These are phyloP conservation scores for Adiantum capillusveneris DNA, from an alignment of 75 land plant species.

Conservation along the genomic window DNA sequence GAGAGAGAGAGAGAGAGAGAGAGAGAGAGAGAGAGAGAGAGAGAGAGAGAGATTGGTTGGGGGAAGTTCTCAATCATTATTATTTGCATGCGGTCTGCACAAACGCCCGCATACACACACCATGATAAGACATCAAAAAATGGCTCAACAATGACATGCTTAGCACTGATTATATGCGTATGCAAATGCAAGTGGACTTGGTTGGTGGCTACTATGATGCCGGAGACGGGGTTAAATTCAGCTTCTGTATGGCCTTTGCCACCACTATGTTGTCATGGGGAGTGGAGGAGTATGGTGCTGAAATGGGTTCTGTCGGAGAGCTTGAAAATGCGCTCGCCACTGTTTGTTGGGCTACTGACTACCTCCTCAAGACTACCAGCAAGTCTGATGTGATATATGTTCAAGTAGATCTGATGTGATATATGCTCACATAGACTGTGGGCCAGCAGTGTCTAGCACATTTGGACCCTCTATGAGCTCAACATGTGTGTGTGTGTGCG, in stretches of 20 bases:
- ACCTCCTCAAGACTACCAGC: constrained; percentile 66
- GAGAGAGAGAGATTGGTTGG: too few relatives aligned
- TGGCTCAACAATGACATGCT: too few relatives aligned
- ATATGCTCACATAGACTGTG: constrained; percentile 57
- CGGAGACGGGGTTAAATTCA: constrained; percentile 90
- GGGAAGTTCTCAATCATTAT: too few relatives aligned
- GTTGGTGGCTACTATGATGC: constrained; percentile 82
- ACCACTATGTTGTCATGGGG: constrained; percentile 81
- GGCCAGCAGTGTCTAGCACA: too few relatives aligned
- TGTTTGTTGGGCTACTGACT: constrained; percentile 74
- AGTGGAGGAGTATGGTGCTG: constrained; percentile 49
- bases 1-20: too few relatives aligned
- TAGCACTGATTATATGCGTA: too few relatives aligned
- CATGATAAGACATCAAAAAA: too few relatives aligned
- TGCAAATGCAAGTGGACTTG: constrained; percentile 66
- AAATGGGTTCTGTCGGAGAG: constrained; percentile 32
- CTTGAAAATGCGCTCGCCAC: constrained; percentile 32
- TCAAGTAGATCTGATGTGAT: constrained; percentile 71
- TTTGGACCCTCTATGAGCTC: too few relatives aligned
- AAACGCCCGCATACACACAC: too few relatives aligned
- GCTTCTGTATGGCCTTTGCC: constrained; percentile 84
- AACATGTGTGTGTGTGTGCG: too few relatives aligned
- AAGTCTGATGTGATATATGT: constrained; percentile 68
- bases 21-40: too few relatives aligned
- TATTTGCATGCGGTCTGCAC: too few relatives aligned